These are phyloP conservation scores for Xylariaceae sp. DNA, from an alignment of 2,329 filamentous ascomycete genomes.

Conservation along the genomic window DNA sequence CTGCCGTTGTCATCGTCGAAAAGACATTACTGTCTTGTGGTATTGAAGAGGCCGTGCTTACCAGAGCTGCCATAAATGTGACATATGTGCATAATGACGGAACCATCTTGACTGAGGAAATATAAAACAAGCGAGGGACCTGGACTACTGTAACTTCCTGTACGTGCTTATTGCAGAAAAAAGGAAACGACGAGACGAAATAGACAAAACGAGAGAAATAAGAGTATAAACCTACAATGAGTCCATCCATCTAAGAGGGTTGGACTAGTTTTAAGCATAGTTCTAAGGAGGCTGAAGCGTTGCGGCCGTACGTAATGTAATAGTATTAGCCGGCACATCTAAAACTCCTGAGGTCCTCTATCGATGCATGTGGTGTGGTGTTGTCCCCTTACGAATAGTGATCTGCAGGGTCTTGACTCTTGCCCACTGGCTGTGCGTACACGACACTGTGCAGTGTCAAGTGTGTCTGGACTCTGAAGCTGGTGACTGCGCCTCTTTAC, in stretches of 20 bases:
- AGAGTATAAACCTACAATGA: no score
- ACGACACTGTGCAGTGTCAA: no score
- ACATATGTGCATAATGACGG: conserved; percentile 16
- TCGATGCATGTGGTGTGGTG: no score
- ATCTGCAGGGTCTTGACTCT: no score
- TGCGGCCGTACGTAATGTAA: conserved; percentile 8
- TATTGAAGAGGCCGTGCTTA: conserved; percentile 18
- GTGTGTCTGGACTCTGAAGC: conserved; percentile 1
- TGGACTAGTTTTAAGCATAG: no score
- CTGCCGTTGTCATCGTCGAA: conserved; percentile 12
- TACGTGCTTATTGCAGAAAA: background rate
- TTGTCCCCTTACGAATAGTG: background rate
- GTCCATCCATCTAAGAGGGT: no score
- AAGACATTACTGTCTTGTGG: conserved; percentile 13
- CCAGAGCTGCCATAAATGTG: conserved; percentile 17
- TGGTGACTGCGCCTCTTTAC: conserved; percentile 24
- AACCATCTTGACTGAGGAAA: conserved; percentile 15
- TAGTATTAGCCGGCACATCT: conserved; percentile 1
- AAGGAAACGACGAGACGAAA: conserved; percentile 1
- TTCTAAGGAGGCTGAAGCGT: background rate
- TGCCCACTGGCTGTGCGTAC: no score
- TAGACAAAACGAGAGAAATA: conserved; percentile 6
- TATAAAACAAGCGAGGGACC: background rate
- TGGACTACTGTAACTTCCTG: background rate
- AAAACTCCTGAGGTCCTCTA: no score